Conservation (phyloP, 495 filamentous ascomycete species). For the Amniculicola lignicola region DNA sequence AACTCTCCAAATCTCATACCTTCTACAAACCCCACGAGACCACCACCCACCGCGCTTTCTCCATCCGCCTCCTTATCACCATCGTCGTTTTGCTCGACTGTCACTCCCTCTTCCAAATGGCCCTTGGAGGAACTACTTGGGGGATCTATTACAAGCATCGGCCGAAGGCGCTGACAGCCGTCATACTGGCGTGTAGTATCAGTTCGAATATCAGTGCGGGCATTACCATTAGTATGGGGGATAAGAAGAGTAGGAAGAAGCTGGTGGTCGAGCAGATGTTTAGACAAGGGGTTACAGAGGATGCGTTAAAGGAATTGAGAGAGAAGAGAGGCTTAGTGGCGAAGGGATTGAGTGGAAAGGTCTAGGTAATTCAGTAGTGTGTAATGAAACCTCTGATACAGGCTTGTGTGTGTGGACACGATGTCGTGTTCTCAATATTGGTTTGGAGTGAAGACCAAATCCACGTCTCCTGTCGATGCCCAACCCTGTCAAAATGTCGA, state of each 20-base stretch:
- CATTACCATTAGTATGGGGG: constrained; percentile 68
- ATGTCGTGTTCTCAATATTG: too few relatives aligned
- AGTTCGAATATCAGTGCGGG: constrained; percentile 69
- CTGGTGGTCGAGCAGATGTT: constrained; percentile 71
- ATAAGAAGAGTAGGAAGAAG: constrained; percentile 71
- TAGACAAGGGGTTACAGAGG: constrained; percentile 66
- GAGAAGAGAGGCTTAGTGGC: constrained; percentile 21
- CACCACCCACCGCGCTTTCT: constrained; percentile 72
- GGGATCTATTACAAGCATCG: constrained; percentile 61
- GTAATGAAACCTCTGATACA: too few relatives aligned
- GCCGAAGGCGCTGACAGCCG: constrained; percentile 67
- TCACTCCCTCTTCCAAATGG: constrained; percentile 71
- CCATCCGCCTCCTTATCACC: constrained; percentile 65
- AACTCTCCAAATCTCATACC: constrained; percentile 71
- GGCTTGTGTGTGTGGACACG: too few relatives aligned
- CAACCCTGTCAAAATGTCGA: too few relatives aligned
- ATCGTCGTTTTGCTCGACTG: constrained; percentile 70
- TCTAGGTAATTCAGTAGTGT: too few relatives aligned
- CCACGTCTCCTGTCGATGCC: too few relatives aligned
- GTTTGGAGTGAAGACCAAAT: too few relatives aligned
- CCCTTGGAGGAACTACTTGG: constrained; percentile 72
- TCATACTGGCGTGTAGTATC: constrained; percentile 74
- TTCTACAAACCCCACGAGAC: constrained; percentile 87
- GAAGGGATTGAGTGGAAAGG: too few relatives aligned
- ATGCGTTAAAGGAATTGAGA: constrained; percentile 64